phyloP scores from a whole-genome alignment of 2,329 filamentous ascomycete genomes.

The Aspergillus sp. region DNA sequence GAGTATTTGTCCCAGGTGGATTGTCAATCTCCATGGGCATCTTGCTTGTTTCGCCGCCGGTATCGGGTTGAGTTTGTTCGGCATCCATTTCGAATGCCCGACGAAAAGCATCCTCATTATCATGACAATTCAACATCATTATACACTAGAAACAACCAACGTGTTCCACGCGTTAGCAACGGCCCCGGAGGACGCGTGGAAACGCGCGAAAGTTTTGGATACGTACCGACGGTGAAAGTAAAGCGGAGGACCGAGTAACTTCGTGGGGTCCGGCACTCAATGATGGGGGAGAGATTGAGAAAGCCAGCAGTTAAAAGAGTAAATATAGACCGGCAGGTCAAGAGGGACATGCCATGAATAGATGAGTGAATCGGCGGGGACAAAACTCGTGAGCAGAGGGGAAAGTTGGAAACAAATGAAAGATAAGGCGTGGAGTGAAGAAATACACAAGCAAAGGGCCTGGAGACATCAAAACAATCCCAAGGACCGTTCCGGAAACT shows the following conservation, averaged over 20 bases:
- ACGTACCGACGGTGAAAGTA: background rate
- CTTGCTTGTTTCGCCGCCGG: background rate
- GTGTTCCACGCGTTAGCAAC: background rate
- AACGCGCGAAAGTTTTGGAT: background rate
- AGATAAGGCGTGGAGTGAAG: constrained; percentile 5
- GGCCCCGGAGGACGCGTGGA: background rate
- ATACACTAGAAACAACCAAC: background rate
- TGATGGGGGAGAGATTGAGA: background rate
- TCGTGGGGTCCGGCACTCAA: background rate
- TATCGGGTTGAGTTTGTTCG: background rate
- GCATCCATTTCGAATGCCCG: background rate
- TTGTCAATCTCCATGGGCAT: background rate
- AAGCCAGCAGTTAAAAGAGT: background rate
- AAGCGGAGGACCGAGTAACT: background rate
- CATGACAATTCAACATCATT: background rate
- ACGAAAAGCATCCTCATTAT: background rate
- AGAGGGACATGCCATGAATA: background rate
- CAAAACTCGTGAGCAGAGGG: background rate
- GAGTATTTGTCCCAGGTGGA: background rate
- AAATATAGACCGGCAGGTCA: background rate
- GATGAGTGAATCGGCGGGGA: background rate
- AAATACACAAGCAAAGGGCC: background rate
- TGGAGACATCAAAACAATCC: constrained; percentile 5
- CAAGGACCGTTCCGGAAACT: background rate
- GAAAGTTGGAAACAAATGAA: background rate